A percentile compares a stretch with the other conserved stretches of the same genome.
These are phyloP conservation scores for Arthrobotrys iridis DNA, from an alignment of 2,329 filamentous ascomycete species.

Conservation along the genomic window DNA sequence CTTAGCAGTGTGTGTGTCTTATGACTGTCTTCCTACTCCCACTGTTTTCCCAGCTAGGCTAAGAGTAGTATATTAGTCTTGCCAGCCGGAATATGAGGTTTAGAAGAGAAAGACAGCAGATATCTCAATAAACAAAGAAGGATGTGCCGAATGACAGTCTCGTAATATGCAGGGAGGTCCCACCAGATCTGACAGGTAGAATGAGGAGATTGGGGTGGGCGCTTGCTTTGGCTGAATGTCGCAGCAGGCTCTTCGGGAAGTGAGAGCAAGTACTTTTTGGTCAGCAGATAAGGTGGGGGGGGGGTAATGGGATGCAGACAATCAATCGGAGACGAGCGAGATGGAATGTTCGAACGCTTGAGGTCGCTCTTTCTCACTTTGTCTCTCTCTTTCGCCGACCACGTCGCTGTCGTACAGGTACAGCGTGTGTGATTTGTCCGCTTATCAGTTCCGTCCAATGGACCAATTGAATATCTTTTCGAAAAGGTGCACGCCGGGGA, in stretches of 20 bases:
- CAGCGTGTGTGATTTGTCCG: constrained; percentile 49
- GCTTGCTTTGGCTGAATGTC: neutral
- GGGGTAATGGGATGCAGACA: constrained; percentile 12
- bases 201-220: constrained; percentile 17
- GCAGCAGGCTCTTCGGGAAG: constrained; percentile 18
- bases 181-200: constrained; percentile 48
- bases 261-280: neutral
- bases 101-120: constrained; percentile 18
- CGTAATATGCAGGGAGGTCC: constrained; percentile 49
- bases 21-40: constrained; percentile 21
- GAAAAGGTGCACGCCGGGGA: constrained; percentile 11
- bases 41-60: constrained; percentile 43
- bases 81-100: constrained; percentile 44
- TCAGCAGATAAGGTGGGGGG: constrained; percentile 31
- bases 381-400: constrained; percentile 39
- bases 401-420: constrained; percentile 28
- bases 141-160: constrained; percentile 22
- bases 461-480: constrained; percentile 40
- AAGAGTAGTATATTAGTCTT: constrained; percentile 23
- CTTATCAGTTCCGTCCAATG: constrained; percentile 31
- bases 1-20: constrained; percentile 13
- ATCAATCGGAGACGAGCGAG: constrained; percentile 20
- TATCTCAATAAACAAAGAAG: neutral
- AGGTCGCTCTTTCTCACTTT: constrained; percentile 36
- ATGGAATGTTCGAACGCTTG: constrained; percentile 29